phyloP scores from a whole-genome alignment of 371 early-diverging fungal species.

The Actinomortierella wolfii region DNA sequence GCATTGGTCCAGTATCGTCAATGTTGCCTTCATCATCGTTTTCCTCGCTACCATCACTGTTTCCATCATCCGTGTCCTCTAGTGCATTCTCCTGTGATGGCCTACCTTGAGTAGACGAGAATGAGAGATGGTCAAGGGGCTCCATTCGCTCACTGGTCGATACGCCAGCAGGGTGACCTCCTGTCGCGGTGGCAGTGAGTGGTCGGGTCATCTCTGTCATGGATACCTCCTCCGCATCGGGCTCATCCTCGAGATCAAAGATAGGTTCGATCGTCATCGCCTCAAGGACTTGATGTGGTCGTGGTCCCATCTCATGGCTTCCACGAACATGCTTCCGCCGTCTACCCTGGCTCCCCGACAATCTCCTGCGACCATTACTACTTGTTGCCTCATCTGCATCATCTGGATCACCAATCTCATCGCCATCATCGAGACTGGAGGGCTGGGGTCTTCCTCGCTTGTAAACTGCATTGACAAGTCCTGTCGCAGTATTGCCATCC shows the following conservation, averaged over 20 bases:
- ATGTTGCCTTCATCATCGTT: slow-evolving; percentile 1
- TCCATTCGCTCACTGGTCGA: no score
- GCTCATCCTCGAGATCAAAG: slow-evolving; percentile 38
- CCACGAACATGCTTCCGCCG: not conserved
- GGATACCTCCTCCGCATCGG: slow-evolving; percentile 36
- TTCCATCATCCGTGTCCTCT: not conserved
- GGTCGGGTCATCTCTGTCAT: slow-evolving; percentile 26
- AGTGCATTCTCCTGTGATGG: no score
- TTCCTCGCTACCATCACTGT: not conserved
- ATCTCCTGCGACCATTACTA: not conserved
- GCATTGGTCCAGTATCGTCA: slow-evolving; percentile 3
- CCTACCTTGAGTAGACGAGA: no score
- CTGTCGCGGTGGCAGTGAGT: no score
- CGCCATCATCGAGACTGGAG: not conserved
- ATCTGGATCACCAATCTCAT: slow-evolving; percentile 2
- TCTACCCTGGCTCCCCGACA: no score
- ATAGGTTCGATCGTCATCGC: slow-evolving; percentile 34
- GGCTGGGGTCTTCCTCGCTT: slow-evolving; percentile 4
- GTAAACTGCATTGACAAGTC: slow-evolving; percentile 30
- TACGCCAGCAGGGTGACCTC: no score
- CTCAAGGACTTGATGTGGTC: slow-evolving; percentile 24
- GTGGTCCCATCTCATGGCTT: not conserved
- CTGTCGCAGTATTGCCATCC: slow-evolving; percentile 30
- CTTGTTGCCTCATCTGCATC: slow-evolving; percentile 5
- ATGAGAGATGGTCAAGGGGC: no score